phyloP scores from a whole-genome alignment of 495 filamentous ascomycete genomes.

The Aspergillus olivimuriae region DNA sequence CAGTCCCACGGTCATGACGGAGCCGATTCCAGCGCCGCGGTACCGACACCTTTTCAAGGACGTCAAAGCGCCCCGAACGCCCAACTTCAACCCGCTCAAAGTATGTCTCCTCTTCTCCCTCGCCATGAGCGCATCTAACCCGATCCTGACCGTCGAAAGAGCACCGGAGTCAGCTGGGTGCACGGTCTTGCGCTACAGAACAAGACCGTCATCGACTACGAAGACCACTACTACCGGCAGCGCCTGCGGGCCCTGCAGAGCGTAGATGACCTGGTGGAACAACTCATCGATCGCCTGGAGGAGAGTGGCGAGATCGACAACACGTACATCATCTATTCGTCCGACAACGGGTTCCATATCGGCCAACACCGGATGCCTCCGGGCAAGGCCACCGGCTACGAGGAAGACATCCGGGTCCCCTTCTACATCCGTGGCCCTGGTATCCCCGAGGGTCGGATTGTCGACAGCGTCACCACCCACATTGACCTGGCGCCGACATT shows the following conservation, averaged over 20 bases:
- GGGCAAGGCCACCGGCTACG: constrained; percentile 65
- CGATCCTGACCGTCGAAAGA: constrained; percentile 49
- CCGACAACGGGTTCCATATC: constrained; percentile 72
- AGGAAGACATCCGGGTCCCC: constrained; percentile 70
- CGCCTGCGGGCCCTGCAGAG: constrained; percentile 58
- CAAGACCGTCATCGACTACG: constrained; percentile 51
- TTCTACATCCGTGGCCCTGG: constrained; percentile 56
- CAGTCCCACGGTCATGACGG: constrained; percentile 28
- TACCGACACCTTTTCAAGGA: constrained; percentile 33
- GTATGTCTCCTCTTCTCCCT: constrained; percentile 31
- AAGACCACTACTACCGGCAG: constrained; percentile 62
- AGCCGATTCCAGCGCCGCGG: constrained; percentile 43
- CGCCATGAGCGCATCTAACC: constrained; percentile 42
- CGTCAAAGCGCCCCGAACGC: constrained; percentile 31
- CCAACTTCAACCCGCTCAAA: constrained; percentile 41
- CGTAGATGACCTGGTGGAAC: constrained; percentile 65
- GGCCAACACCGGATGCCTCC: constrained; percentile 66
- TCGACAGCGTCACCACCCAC: constrained; percentile 58
- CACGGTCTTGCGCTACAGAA: constrained; percentile 44
- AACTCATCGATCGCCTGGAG: constrained; percentile 46
- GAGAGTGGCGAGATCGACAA: constrained; percentile 50
- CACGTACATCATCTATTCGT: constrained; percentile 67
- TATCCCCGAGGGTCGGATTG: constrained; percentile 34
- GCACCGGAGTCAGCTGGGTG: constrained; percentile 61
- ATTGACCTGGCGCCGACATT: constrained; percentile 65